Conservation (phyloP, 2,329 filamentous ascomycete genomes). For the Calonectria henricotiae region DNA sequence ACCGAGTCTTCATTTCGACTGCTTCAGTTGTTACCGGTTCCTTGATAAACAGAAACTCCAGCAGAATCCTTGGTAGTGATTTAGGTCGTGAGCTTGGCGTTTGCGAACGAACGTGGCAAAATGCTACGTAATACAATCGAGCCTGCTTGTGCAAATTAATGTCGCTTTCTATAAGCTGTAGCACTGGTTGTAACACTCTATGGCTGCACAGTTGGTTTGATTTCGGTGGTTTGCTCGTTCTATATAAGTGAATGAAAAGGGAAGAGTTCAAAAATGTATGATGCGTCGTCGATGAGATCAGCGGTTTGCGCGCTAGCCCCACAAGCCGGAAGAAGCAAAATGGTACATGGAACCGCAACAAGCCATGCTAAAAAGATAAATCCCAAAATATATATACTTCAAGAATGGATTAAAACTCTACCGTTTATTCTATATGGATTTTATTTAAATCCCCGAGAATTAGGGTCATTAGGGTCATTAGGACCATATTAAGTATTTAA, state of each 20-base stretch:
- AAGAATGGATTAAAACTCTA: background rate
- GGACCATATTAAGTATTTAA: too few relatives aligned
- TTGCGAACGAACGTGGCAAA: background rate
- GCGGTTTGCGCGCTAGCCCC: background rate
- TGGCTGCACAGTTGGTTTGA: background rate
- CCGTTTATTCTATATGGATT: background rate
- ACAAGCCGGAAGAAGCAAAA: conserved; percentile 1
- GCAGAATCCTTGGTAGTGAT: background rate
- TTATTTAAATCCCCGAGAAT: background rate
- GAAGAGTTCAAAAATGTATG: background rate
- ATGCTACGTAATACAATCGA: too few relatives aligned
- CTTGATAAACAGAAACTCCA: background rate
- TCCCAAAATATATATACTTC: background rate
- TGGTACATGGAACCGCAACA: background rate
- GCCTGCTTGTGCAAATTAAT: background rate
- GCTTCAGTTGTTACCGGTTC: background rate
- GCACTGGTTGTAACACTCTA: too few relatives aligned
- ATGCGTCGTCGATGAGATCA: conserved; percentile 19
- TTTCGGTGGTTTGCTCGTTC: background rate
- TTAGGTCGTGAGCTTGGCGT: background rate
- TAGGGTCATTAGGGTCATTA: too few relatives aligned
- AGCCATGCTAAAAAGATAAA: background rate
- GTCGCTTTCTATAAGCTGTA: background rate
- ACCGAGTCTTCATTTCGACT: conserved; percentile 26
- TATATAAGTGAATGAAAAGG: too few relatives aligned